phyloP scores from a whole-genome alignment of 2,329 filamentous ascomycete genomes.

The Colletotrichum gigasporum region DNA sequence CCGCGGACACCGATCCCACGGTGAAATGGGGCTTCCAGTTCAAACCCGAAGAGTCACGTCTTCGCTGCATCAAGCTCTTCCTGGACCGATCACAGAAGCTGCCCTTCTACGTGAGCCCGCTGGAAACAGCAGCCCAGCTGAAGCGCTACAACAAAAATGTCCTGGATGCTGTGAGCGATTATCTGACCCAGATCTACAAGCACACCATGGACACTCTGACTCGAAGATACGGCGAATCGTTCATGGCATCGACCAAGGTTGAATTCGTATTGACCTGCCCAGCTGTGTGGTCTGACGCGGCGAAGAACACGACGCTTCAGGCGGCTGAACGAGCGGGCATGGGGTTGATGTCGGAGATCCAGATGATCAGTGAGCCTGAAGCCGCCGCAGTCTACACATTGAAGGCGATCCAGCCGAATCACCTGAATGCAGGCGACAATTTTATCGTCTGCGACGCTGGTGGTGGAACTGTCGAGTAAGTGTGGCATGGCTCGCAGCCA shows the following conservation, averaged over 20 bases:
- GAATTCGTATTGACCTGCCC: constrained; percentile 85
- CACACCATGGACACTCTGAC: constrained; percentile 84
- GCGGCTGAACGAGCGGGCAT: constrained; percentile 83
- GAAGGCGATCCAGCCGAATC: constrained; percentile 81
- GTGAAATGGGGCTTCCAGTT: constrained; percentile 87
- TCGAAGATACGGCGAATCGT: constrained; percentile 78
- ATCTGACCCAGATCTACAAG: constrained; percentile 77
- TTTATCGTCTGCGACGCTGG: constrained; percentile 72
- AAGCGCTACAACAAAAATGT: constrained; percentile 80
- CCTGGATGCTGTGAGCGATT: constrained; percentile 82
- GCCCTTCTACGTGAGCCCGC: constrained; percentile 80
- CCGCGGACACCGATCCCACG: constrained; percentile 53
- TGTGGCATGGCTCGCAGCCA: constrained; percentile 18
- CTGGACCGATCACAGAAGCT: constrained; percentile 83
- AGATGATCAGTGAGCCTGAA: constrained; percentile 84
- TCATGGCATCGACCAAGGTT: constrained; percentile 79
- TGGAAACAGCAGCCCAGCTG: constrained; percentile 81
- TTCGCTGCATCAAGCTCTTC: constrained; percentile 87
- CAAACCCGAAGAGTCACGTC: constrained; percentile 77
- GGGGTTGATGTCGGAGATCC: constrained; percentile 74
- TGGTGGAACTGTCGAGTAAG: constrained; percentile 74
- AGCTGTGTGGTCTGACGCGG: constrained; percentile 85
- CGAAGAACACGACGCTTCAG: constrained; percentile 83
- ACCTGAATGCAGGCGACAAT: constrained; percentile 74
- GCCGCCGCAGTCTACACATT: constrained; percentile 83